phyloP scores from a whole-genome alignment of 441 rosid genomes.

The Manihot esculenta region DNA sequence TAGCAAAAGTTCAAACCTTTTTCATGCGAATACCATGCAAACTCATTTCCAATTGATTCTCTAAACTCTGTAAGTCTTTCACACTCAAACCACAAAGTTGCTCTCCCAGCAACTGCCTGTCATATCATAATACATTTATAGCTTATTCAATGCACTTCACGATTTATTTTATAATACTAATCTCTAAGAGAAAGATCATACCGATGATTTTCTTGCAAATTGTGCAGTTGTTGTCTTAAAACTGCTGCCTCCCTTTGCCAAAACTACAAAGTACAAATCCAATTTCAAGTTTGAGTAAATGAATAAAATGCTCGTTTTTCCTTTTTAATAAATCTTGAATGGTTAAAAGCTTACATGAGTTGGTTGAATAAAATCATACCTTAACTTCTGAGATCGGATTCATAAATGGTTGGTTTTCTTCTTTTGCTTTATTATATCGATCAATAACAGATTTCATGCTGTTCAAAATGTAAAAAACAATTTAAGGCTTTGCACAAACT shows the following conservation, averaged over 20 bases:
- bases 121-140: slow-evolving; percentile 11
- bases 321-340: neutral
- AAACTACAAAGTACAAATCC: slow-evolving; percentile 27
- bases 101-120: slow-evolving; percentile 54
- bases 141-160: neutral
- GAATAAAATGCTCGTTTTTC: neutral
- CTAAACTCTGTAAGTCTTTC: slow-evolving; percentile 44
- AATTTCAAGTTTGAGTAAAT: slow-evolving; percentile 12
- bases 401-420: slow-evolving; percentile 24
- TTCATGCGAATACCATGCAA: slow-evolving; percentile 42
- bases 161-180: neutral
- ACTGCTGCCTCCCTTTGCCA: slow-evolving; percentile 51
- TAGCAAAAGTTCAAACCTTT: slow-evolving; percentile 34
- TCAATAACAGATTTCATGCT: slow-evolving; percentile 41
- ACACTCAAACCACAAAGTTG: slow-evolving; percentile 45
- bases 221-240: slow-evolving; percentile 47
- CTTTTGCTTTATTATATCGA: slow-evolving; percentile 30
- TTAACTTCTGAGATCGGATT: slow-evolving; percentile 36
- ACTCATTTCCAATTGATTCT: slow-evolving; percentile 49
- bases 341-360: neutral
- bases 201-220: slow-evolving; percentile 44
- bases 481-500: neutral
- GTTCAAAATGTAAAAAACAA: neutral
- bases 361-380: slow-evolving; percentile 34
- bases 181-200: slow-evolving; percentile 23